These are phyloP conservation scores for Coniosporium tulheliwenetii DNA, from an alignment of 2,329 filamentous ascomycete species.

Conservation along the genomic window DNA sequence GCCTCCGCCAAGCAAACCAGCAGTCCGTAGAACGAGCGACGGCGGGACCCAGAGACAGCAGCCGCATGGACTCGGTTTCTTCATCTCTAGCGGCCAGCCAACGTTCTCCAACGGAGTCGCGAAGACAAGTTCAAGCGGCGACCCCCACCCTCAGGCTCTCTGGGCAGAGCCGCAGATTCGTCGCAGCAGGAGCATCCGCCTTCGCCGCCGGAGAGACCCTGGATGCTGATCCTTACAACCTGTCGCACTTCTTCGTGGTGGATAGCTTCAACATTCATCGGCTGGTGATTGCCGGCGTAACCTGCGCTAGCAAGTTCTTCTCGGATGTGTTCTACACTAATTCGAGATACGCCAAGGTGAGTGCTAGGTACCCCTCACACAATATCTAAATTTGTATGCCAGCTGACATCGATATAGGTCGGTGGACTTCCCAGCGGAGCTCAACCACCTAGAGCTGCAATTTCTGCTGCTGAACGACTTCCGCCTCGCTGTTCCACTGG, in stretches of 20 bases:
- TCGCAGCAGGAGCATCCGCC: constrained; percentile 12
- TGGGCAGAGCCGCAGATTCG: not conserved
- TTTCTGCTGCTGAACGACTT: constrained; percentile 95
- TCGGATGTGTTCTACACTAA: constrained; percentile 98
- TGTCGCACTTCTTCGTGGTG: constrained; percentile 74
- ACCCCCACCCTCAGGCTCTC: constrained; percentile 1
- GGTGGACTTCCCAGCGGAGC: constrained; percentile 85
- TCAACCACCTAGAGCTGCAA: constrained; percentile 92
- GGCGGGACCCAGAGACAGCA: constrained; percentile 29
- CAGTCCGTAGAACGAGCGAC: constrained; percentile 22
- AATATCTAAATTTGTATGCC: not conserved
- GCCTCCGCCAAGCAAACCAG: constrained; percentile 37
- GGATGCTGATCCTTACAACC: constrained; percentile 31
- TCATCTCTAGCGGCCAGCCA: constrained; percentile 1
- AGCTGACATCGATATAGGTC: constrained; percentile 42
- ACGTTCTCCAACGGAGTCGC: no score
- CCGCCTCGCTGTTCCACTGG: constrained; percentile 77
- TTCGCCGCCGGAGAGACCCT: constrained; percentile 17
- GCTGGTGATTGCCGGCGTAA: constrained; percentile 90
- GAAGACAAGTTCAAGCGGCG: not conserved
- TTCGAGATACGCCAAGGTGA: constrained; percentile 95
- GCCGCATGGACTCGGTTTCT: constrained; percentile 23
- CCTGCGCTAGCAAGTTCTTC: constrained; percentile 98
- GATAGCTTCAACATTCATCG: constrained; percentile 99
- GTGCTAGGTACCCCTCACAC: constrained; percentile 10